A percentile compares a stretch with the other conserved stretches of the same genome.
Evolutionary conservation across 169 alveolate genomes (phyloP).

Genomic region (Fabrea salina): DNA sequence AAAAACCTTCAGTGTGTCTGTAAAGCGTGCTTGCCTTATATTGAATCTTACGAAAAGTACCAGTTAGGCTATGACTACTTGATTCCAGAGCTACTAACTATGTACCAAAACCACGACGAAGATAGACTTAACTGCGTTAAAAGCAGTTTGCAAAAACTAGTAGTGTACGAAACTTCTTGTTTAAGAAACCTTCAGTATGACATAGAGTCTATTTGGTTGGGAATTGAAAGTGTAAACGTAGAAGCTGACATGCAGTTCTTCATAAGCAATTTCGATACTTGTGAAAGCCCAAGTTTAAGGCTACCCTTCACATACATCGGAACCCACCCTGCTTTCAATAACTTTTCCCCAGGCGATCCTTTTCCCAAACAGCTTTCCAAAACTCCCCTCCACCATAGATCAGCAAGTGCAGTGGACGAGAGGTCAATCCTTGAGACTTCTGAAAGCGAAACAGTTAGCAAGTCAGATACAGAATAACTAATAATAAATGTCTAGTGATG

Average conservation of each 20-base stretch:
- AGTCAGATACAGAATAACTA: too few relatives aligned
- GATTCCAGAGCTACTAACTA: neutral
- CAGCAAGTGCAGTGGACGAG: too few relatives aligned
- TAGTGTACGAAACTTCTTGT: conserved; percentile 26
- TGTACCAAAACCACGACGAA: conserved; percentile 14
- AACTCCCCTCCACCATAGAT: too few relatives aligned
- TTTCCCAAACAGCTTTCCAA: too few relatives aligned
- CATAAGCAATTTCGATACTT: neutral
- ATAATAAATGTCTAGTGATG: too few relatives aligned
- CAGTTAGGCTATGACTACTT: neutral
- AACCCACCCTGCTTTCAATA: neutral
- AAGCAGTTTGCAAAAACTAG: conserved; percentile 17
- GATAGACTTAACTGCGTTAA: neutral
- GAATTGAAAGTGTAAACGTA: neutral
- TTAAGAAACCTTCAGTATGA: conserved; percentile 30
- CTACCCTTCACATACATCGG: neutral
- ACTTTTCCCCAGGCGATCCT: neutral
- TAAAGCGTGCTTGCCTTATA: neutral
- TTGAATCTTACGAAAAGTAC: neutral
- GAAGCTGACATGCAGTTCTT: conserved; percentile 3
- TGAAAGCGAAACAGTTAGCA: too few relatives aligned
- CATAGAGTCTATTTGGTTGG: neutral
- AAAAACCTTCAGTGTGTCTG: neutral
- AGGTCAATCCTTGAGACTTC: too few relatives aligned
- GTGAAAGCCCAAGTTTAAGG: neutral